Evolutionary conservation across 805 yeast genomes (phyloP).

Genomic region (Kodamaea leandrae): DNA sequence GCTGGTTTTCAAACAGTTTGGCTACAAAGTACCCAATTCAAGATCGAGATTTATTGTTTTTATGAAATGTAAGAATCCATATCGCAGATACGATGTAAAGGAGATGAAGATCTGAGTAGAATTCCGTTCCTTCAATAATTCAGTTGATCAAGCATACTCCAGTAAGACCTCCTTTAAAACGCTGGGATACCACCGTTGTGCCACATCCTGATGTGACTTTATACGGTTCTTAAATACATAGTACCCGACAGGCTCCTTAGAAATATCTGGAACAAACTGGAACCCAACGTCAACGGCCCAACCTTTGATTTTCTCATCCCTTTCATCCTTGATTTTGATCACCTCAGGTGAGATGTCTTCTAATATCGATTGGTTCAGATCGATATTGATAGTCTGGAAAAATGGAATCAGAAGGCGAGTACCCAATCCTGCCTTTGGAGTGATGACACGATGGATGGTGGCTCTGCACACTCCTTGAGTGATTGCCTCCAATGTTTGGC

Average conservation of each 20-base stretch:
- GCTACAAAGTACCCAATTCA: neutral
- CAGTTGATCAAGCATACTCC: conserved; percentile 4
- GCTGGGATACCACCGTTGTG: conserved; percentile 43
- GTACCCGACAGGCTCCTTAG: conserved; percentile 44
- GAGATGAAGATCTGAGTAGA: too few relatives aligned
- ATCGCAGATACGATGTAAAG: too few relatives aligned
- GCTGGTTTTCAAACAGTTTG: too few relatives aligned
- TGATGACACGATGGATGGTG: conserved; percentile 53
- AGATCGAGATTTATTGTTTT: neutral
- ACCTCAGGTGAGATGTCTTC: conserved; percentile 28
- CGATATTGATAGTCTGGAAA: conserved; percentile 47
- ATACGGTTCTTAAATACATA: conserved; percentile 46
- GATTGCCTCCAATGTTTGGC: conserved; percentile 60
- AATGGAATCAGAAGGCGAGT: conserved; percentile 48
- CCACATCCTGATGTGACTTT: conserved; percentile 44
- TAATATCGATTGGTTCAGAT: conserved; percentile 29
- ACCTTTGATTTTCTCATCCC: conserved; percentile 34
- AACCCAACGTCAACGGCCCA: conserved; percentile 42
- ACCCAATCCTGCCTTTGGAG: conserved; percentile 39
- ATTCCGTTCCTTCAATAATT: neutral
- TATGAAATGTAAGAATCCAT: too few relatives aligned
- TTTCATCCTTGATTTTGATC: conserved; percentile 25
- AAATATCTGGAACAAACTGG: conserved; percentile 37
- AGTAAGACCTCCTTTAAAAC: conserved; percentile 31
- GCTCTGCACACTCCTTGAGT: conserved; percentile 59